Conservation (phyloP, 345 rosid species). For the Eucalyptus camaldulensis region DNA sequence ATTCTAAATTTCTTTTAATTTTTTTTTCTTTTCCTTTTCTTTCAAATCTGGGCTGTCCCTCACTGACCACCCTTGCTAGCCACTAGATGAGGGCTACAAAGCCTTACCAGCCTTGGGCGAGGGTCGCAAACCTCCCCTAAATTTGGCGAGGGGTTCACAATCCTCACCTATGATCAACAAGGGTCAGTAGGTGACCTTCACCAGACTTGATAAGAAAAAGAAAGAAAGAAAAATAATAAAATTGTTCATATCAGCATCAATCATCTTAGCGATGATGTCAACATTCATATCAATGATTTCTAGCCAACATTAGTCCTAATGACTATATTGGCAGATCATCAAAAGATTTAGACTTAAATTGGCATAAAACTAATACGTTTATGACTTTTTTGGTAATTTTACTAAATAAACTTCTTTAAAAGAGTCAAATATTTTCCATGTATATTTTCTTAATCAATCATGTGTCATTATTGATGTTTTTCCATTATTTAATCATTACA, state of each 20-base stretch:
- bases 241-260: no score
- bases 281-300: no score
- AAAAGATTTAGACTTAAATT: no score
- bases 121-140: accelerated
- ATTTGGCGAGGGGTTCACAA: no score
- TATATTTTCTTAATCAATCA: neutral
- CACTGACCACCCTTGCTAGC: neutral
- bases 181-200: neutral
- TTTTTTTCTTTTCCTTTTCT: no score
- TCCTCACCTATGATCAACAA: neutral
- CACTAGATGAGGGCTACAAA: neutral
- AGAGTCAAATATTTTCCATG: neutral
- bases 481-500: neutral
- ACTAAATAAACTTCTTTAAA: neutral
- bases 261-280: no score
- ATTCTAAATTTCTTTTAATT: no score
- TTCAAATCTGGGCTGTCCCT: accelerated
- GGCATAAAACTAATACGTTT: accelerated
- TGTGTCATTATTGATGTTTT: neutral
- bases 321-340: neutral
- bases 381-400: no score
- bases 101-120: accelerated
- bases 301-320: neutral
- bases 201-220: neutral
- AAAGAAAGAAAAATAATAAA: no score